Evolutionary conservation across 176 grass and related monocot species (phyloP), one percentile per base, ranked within the genome.

Genomic region (Zoysia japonica): DNA sequence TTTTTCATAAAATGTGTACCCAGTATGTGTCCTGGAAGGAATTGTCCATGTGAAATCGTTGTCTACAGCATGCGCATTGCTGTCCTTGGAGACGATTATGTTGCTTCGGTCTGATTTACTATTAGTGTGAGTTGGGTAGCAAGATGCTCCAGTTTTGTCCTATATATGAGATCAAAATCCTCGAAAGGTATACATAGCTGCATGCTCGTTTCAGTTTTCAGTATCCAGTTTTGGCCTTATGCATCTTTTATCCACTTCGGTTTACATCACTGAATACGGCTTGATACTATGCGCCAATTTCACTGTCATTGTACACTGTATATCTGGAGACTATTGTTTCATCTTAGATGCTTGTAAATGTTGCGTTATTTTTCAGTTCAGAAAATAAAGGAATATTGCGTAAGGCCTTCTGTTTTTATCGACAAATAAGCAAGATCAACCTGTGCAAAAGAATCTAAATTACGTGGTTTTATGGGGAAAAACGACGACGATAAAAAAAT

Each of bases 91-190:
- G 2, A 74, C 50, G 67, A 78, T 59, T 68, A 45, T 87, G 43
- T 71, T 82, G 66, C 43, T 73, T 51, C 68, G 2, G 46, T 64
- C 28, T 69, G 70, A 81, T 47, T 50, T 71, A 40, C 55, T 49
- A 71, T 41, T 53, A 63, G 65, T 76, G 56, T 56, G 38, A 10
- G 64, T 85, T 76, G 48, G 71, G 70, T 70, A 70, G 46, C 55
- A 76, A 44, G 70, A 74, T 46, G 54, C 38, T 77, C 72, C 13
- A 59, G 41, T 71, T 84, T 57, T 81, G 65, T 43, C 74, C 72
- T 71, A 77, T 52, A 72, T 77, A 43, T 44, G 52, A 46, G 59
- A 49, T 67, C 8, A 36, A 39, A 76, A 55, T 45, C 15, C 64
- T 63, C 37, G 12, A 48, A 39, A 17, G 6, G 5, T 76, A 55